These are phyloP conservation scores for Microbotryum lychnidis-dioicae DNA, from an alignment of 1,284 basidiomycete species.

Conservation along the genomic window DNA sequence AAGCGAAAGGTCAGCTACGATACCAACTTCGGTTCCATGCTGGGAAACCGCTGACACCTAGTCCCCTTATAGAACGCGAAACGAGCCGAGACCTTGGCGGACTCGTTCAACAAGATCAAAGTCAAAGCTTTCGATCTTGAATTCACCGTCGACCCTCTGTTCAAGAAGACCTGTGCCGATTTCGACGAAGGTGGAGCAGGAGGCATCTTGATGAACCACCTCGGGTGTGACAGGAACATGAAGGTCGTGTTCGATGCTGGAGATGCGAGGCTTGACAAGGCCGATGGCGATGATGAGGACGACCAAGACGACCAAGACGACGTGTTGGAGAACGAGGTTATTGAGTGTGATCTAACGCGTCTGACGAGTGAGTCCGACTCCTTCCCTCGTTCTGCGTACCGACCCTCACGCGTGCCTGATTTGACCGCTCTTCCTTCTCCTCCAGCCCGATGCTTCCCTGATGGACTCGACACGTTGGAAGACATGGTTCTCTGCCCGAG, in stretches of 20 bases:
- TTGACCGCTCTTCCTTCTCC: conserved; percentile 20
- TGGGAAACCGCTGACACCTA: neutral
- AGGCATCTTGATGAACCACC: conserved; percentile 86
- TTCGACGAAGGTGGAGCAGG: conserved; percentile 98
- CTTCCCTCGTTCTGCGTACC: neutral
- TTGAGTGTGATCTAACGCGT: conserved; percentile 36
- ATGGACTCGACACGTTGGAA: conserved; percentile 43
- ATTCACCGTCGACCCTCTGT: conserved; percentile 91
- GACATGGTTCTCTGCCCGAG: conserved; percentile 69
- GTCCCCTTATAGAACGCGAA: conserved; percentile 3
- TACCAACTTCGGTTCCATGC: neutral
- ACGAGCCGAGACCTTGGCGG: conserved; percentile 62
- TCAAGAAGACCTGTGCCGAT: conserved; percentile 95
- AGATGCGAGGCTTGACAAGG: conserved; percentile 66
- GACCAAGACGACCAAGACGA: conserved; percentile 33
- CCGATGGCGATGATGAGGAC: conserved; percentile 61
- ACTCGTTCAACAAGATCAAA: conserved; percentile 68
- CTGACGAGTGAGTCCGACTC: conserved; percentile 41
- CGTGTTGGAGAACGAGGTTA: conserved; percentile 50
- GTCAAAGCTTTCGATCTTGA: conserved; percentile 81
- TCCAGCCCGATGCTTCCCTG: conserved; percentile 60
- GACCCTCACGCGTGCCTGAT: neutral
- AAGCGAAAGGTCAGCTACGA: conserved; percentile 41
- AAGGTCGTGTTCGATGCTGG: conserved; percentile 94
- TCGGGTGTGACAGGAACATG: conserved; percentile 61